Percentiles rank a stretch among this genome's conserved stretches.
Conservation (phyloP, 805 yeast species). For the Blastobotrys terrestris region DNA sequence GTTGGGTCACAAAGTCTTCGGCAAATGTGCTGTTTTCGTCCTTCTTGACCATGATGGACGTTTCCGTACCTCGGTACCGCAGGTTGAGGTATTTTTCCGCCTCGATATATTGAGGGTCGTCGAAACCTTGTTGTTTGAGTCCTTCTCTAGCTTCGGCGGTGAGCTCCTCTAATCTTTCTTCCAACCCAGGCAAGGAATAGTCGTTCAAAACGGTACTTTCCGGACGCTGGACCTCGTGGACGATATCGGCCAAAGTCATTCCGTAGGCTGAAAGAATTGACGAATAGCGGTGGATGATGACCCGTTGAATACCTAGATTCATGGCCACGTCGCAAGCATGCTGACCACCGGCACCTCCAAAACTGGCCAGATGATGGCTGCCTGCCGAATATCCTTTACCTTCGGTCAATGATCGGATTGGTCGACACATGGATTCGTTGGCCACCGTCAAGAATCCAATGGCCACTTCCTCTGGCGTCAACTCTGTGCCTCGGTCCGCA, state of each 20-base stretch:
- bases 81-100: conserved; percentile 67
- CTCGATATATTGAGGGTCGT: conserved; percentile 34
- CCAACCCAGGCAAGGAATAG: conserved; percentile 31
- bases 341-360: conserved; percentile 95
- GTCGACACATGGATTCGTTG: conserved; percentile 85
- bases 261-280: conserved; percentile 85
- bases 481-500: conserved; percentile 36
- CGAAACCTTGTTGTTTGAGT: conserved; percentile 50
- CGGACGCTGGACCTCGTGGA: conserved; percentile 73
- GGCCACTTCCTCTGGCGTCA: conserved; percentile 66
- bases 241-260: conserved; percentile 80
- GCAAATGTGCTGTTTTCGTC: conserved; percentile 12
- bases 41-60: conserved; percentile 62
- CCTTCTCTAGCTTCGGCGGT: conserved; percentile 37
- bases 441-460: conserved; percentile 79
- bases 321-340: conserved; percentile 76
- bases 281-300: conserved; percentile 73
- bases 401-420: conserved; percentile 77
- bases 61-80: conserved; percentile 86
- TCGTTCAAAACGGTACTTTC: conserved; percentile 41
- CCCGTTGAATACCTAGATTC: conserved; percentile 58
- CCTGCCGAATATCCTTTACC: conserved; percentile 69
- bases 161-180: conserved; percentile 42
- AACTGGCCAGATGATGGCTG: conserved; percentile 67
- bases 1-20: conserved; percentile 47